Evolutionary conservation across 225 moss, liverwort and hornwort species (phyloP), one percentile per base, ranked within the genome.

Genomic region (Pleurozium schreberi): DNA sequence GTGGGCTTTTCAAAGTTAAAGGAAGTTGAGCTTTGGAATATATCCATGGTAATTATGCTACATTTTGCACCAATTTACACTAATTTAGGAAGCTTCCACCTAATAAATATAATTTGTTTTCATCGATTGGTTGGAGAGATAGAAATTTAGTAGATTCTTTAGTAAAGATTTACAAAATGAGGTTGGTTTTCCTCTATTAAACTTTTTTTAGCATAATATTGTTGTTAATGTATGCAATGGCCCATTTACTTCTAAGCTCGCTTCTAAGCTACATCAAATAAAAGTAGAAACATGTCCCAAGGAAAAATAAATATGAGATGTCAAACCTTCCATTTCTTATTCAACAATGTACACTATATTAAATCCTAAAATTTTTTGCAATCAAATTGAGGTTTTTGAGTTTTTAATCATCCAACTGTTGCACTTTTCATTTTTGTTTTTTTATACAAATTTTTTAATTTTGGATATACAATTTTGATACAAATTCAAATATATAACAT

Each of bases 1-100:
- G n/a, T 38, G 11, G 38, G 20, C 6, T 38, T 38, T 33, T 67
- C 11, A 1, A 0, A 4, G 11, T 38, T 20, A 20, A 20, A 67
- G 4, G 12, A 67, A 38, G 11, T 38, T 68, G 68, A 22, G 11
- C 68, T n/a, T 68, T 68, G 7, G n/a, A 68, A 12, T n/a, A 68
- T 22, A n/a, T 12, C n/a, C 2, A 68, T 2, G 7, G 12, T 38
- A n/a, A n/a, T n/a, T n/a, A 0, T 38, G 1, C 21, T 68, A 22
- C 5, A 38, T 12, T n/a, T n/a, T 23, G 22, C 23, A 12, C 12
- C 2, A 67, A n/a, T 49, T 49, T n/a, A n/a, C n/a, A n/a, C n/a
- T n/a, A n/a, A n/a, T n/a, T n/a, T n/a, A n/a, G 49, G 49, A 8
- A 49, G 49, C 49, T 49, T 49, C 9, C 9, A 49, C 49, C 8